phyloP scores from a whole-genome alignment of 371 early-diverging fungal species.

The Rhizopus microsporus region DNA sequence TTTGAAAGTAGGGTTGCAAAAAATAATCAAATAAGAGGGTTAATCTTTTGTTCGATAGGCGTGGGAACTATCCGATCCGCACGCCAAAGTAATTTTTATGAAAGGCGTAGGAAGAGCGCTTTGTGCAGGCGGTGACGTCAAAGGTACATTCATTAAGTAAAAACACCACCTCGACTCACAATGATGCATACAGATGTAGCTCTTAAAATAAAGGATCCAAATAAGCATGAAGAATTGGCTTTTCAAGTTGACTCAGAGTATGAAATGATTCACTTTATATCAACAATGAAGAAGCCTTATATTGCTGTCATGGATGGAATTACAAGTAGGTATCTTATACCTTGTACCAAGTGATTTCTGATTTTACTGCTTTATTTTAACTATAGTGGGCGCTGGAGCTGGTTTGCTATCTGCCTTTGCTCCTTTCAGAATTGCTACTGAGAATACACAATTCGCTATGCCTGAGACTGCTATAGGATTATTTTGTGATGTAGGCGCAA shows the following conservation, averaged over 20 bases:
- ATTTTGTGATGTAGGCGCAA: slow-evolving; percentile 95
- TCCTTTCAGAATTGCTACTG: slow-evolving; percentile 95
- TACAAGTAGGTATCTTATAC: slow-evolving; percentile 75
- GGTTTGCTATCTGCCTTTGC: slow-evolving; percentile 88
- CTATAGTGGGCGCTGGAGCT: slow-evolving; percentile 93
- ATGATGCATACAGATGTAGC: slow-evolving; percentile 11
- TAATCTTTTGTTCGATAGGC: slow-evolving; percentile 43
- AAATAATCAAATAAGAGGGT: not conserved
- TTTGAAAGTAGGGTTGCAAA: slow-evolving; percentile 53
- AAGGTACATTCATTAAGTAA: slow-evolving; percentile 40
- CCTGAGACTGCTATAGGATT: slow-evolving; percentile 93
- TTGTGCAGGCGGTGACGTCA: slow-evolving; percentile 97
- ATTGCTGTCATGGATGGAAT: slow-evolving; percentile 88
- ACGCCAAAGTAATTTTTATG: slow-evolving; percentile 73
- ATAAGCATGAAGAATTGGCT: not conserved
- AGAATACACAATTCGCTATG: slow-evolving; percentile 91
- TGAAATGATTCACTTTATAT: slow-evolving; percentile 71
- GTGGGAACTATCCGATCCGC: slow-evolving; percentile 73
- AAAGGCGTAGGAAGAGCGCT: slow-evolving; percentile 79
- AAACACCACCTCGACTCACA: no score
- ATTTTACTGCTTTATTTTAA: not conserved
- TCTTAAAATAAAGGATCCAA: slow-evolving; percentile 4
- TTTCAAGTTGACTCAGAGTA: slow-evolving; percentile 54
- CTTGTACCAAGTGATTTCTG: not conserved
- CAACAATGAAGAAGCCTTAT: slow-evolving; percentile 78